Evolutionary conservation across 129 eudicot genomes (phyloP).

Genomic region (Scalesia atractyloides): DNA sequence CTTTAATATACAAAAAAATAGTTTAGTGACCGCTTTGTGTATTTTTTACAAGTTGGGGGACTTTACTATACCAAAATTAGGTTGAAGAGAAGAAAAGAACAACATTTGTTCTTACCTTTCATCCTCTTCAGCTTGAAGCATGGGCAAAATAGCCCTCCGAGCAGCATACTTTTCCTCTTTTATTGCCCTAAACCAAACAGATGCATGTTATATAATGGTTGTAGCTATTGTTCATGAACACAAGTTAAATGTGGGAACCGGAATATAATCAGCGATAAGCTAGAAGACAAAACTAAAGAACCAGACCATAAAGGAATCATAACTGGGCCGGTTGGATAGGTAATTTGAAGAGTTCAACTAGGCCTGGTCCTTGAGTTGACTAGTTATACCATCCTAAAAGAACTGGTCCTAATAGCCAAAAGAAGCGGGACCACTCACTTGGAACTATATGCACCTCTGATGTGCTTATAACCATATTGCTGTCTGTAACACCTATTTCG

Average conservation of each 20-base stretch:
- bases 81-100: neutral
- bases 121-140: slow-evolving; percentile 98
- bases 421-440: neutral
- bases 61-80: too few species aligned
- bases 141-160: slow-evolving; percentile 82
- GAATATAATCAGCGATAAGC: neutral
- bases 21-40: too few species aligned
- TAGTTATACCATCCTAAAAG: neutral
- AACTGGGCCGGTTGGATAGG: neutral
- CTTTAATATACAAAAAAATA: too few species aligned
- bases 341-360: neutral
- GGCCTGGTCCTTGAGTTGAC: neutral
- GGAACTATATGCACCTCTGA: neutral
- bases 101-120: slow-evolving; percentile 59
- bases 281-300: neutral
- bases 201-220: neutral
- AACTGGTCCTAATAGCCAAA: neutral
- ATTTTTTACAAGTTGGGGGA: too few species aligned
- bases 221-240: slow-evolving; percentile 1
- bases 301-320: neutral
- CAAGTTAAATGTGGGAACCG: neutral
- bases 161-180: slow-evolving; percentile 94
- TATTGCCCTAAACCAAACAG: slow-evolving; percentile 56
- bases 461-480: neutral
- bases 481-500: neutral